phyloP scores from a whole-genome alignment of 352 stramenopile genomes.

The Globisporangium paroecandrum region DNA sequence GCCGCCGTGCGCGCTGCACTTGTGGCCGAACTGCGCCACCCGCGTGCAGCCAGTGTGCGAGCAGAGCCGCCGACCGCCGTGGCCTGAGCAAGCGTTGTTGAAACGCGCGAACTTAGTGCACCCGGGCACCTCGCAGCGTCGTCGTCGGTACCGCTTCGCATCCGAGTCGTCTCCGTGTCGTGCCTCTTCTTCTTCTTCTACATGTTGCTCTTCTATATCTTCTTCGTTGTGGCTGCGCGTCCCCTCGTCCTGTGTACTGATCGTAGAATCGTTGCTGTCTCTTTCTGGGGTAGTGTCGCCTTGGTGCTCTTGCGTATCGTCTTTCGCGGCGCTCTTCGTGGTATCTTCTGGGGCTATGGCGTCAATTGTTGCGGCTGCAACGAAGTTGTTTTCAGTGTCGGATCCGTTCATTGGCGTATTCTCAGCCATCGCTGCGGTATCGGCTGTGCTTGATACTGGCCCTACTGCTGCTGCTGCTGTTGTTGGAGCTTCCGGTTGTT shows the following conservation, averaged over 20 bases:
- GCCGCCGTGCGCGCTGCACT: conserved; percentile 75
- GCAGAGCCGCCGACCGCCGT: conserved; percentile 70
- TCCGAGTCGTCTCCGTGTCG: conserved; percentile 8
- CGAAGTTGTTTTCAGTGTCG: conserved; percentile 5
- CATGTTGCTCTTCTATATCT: neutral
- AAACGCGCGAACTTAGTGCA: conserved; percentile 80
- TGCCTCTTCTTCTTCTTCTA: neutral
- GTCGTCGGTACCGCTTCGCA: conserved; percentile 60
- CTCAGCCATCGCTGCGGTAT: conserved; percentile 8
- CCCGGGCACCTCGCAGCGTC: conserved; percentile 57
- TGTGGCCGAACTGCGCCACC: conserved; percentile 76
- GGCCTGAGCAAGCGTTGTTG: conserved; percentile 71
- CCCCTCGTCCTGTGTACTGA: neutral
- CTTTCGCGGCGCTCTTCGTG: neutral
- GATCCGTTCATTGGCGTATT: conserved; percentile 9
- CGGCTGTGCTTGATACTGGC: neutral
- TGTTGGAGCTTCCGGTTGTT: conserved; percentile 9
- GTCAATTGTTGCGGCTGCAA: conserved; percentile 6
- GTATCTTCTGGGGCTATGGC: conserved; percentile 3
- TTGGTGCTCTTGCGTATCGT: neutral
- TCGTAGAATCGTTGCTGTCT: neutral
- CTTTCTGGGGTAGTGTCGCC: neutral
- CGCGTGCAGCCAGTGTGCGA: conserved; percentile 62
- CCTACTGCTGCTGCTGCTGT: conserved; percentile 11
- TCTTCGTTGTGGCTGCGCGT: neutral